Conservation (phyloP, 345 rosid species). For the Physaria fendleri region DNA sequence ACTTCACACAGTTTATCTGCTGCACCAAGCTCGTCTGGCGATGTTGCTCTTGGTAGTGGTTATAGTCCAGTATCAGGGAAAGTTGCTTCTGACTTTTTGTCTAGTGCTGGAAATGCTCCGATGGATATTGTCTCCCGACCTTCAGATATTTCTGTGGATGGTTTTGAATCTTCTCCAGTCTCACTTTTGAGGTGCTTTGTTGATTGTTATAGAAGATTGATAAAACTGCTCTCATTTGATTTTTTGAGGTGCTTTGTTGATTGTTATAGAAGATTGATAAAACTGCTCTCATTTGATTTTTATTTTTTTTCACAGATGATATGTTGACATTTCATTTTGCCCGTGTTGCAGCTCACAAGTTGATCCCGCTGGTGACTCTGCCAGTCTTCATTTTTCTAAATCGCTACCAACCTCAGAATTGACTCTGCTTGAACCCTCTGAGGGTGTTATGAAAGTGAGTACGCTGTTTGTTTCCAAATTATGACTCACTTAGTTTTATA, state of each 20-base stretch:
- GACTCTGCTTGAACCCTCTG: conserved; percentile 42
- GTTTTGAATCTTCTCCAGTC: conserved; percentile 55
- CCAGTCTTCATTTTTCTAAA: conserved; percentile 38
- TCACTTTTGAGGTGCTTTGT: conserved; percentile 48
- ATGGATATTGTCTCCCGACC: conserved; percentile 51
- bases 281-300: background rate
- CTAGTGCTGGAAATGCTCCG: conserved; percentile 44
- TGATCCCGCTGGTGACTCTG: conserved; percentile 48
- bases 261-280: background rate
- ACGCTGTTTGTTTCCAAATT: background rate
- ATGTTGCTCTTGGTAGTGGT: conserved; percentile 40
- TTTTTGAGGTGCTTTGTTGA: no score
- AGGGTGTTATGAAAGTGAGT: conserved; percentile 42
- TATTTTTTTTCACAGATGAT: background rate
- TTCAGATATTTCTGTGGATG: conserved; percentile 55
- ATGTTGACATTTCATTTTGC: conserved; percentile 12
- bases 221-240: conserved; percentile 6
- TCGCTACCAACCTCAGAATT: conserved; percentile 44
- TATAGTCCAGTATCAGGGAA: conserved; percentile 58
- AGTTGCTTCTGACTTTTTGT: conserved; percentile 40
- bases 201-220: background rate
- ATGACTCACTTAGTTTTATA: background rate
- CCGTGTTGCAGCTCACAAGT: conserved; percentile 42
- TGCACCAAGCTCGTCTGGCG: conserved; percentile 50
- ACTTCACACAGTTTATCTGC: conserved; percentile 49